Percentiles rank a stretch among this genome's conserved stretches.
Evolutionary conservation across 2,329 filamentous ascomycete genomes (phyloP).

Genomic region (Scolecobasidium constrictum): DNA sequence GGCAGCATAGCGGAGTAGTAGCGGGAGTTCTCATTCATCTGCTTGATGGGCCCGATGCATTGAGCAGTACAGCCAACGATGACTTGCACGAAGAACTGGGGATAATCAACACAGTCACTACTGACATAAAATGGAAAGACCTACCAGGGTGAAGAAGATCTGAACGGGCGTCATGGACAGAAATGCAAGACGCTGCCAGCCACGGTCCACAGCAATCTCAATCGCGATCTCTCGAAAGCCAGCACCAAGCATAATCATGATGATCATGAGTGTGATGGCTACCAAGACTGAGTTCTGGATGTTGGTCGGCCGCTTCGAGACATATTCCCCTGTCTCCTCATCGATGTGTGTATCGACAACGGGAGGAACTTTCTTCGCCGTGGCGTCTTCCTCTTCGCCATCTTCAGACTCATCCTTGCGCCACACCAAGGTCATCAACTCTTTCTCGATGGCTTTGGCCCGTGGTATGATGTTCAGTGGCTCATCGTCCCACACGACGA

Average conservation of each 20-base stretch:
- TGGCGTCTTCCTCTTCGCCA: conserved; percentile 42
- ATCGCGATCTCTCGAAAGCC: conserved; percentile 60
- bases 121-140: conserved; percentile 5
- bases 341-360: conserved; percentile 50
- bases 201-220: conserved; percentile 54
- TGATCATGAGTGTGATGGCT: conserved; percentile 52
- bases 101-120: not conserved
- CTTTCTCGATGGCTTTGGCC: conserved; percentile 61
- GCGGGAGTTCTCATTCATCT: conserved; percentile 66
- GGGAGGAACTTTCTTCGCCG: conserved; percentile 23
- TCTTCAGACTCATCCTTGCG: conserved; percentile 40
- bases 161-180: conserved; percentile 58
- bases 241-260: conserved; percentile 56
- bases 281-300: conserved; percentile 61
- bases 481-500: conserved; percentile 78
- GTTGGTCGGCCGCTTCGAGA: conserved; percentile 56
- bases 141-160: conserved; percentile 62
- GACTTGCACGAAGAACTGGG: conserved; percentile 63
- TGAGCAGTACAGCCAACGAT: conserved; percentile 67
- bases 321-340: conserved; percentile 58
- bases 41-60: conserved; percentile 62
- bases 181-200: conserved; percentile 53
- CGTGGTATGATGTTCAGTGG: conserved; percentile 58
- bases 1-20: conserved; percentile 69
- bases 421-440: conserved; percentile 71